Base-by-base conservation (phyloP, 805 yeast genomes). In the Candida montana region DNA sequence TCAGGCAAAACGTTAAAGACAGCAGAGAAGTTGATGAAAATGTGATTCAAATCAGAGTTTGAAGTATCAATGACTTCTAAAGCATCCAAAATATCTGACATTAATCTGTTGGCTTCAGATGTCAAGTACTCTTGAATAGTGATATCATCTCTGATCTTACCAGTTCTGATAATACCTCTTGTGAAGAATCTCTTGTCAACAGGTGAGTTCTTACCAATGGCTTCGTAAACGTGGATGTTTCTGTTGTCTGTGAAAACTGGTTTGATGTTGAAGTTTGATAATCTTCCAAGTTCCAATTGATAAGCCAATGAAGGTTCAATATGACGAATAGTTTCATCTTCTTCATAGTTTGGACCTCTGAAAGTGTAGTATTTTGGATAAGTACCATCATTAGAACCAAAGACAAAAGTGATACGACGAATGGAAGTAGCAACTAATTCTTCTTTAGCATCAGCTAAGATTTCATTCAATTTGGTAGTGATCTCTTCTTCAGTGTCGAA, bases 221-320 rank as follows among this genome's bases (percentile, higher is more conserved):
- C 98, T 70, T 90, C 96, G 59, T 93, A 93, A 40, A 95, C 97
- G 60, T 93, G 99, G 50, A 93, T 86, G 71, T 91, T 90, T 70
- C 98, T 82, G 74, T 93, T 93, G 65, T 90, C 97, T 45, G 96
- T 86, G 71, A 86, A 85, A 41, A 91, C 86, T 39, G 96, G 98
- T 63, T 83, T 88, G 67, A 91, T 87, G 69, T 87, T 81, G 70
- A 93, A 93, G 71, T 93, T 95, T 34, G 95, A 87, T 67, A 93
- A 74, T 69, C 98, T 81, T 57, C 87, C 91, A 49, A 93, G 75
- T 68, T 93, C 99, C 53, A 93, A 76, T 71, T 93, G 99, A 84
- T 81, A 93, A 39, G 99, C 98, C 57, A 91, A 74, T 32, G 98
- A 96, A 19, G 99, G 99, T 66, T 93, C 98, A 54, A 93, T 89